Conservation (phyloP, 225 moss, liverwort and hornwort species). For the Ulota crispa region DNA sequence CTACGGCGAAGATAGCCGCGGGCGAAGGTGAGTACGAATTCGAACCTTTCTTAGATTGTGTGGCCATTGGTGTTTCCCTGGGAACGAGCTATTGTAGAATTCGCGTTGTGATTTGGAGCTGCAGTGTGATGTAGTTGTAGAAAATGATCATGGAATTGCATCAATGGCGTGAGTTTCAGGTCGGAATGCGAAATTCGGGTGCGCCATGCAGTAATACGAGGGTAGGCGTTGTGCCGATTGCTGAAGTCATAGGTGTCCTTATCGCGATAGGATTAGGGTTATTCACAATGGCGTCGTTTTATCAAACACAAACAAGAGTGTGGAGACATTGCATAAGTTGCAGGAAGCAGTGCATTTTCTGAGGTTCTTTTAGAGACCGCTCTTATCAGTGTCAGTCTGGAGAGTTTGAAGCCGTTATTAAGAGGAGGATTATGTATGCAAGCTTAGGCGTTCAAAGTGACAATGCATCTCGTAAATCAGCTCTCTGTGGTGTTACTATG, state of each 20-base stretch:
- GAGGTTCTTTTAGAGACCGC: neutral
- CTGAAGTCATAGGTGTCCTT: neutral
- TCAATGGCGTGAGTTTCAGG: neutral
- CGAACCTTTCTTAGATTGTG: neutral
- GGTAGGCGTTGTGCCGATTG: neutral
- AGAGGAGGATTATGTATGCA: neutral
- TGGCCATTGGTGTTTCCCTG: neutral
- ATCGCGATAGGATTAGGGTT: too few relatives aligned
- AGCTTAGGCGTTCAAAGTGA: neutral
- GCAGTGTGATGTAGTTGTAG: neutral
- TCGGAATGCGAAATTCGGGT: neutral
- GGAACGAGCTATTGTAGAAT: neutral
- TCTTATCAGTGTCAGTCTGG: neutral
- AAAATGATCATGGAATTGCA: slow-evolving; percentile 2
- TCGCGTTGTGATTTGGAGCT: neutral
- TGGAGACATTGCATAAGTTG: neutral
- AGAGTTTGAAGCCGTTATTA: neutral
- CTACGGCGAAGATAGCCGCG: slow-evolving; percentile 64
- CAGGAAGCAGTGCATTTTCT: neutral
- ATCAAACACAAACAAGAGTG: neutral
- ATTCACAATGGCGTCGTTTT: neutral
- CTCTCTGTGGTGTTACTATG: neutral
- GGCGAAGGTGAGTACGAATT: slow-evolving; percentile 44
- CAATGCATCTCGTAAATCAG: neutral
- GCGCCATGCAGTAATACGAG: neutral